Conservation (phyloP, 2,329 filamentous ascomycete genomes). For the Blastomyces percursus region DNA sequence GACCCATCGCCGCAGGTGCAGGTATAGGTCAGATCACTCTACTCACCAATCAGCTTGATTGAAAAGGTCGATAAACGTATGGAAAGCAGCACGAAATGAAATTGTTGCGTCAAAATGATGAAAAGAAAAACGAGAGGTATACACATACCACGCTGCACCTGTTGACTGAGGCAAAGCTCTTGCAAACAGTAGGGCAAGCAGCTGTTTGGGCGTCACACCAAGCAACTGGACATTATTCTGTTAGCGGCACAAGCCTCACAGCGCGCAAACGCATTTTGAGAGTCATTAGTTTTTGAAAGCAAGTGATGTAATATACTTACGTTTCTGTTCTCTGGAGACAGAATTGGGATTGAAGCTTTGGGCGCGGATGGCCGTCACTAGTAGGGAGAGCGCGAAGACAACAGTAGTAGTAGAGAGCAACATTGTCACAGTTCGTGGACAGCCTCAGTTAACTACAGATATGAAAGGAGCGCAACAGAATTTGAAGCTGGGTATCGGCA, state of each 20-base stretch:
- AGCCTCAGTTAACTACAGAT: no score
- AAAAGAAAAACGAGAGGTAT: not conserved
- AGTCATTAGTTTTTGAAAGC: not conserved
- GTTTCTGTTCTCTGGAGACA: constrained; percentile 28
- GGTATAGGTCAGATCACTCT: constrained; percentile 43
- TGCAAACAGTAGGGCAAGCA: constrained; percentile 51
- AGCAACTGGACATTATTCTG: constrained; percentile 25
- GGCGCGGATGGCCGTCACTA: constrained; percentile 37
- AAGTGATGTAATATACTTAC: constrained; percentile 14
- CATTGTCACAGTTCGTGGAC: constrained; percentile 17
- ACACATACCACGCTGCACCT: constrained; percentile 46
- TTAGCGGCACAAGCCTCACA: constrained; percentile 10
- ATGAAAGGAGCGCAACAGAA: not conserved
- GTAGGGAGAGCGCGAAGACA: constrained; percentile 37
- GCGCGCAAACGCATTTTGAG: not conserved
- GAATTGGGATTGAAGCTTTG: constrained; percentile 31
- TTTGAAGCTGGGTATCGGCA: not conserved
- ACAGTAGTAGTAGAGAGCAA: constrained; percentile 32
- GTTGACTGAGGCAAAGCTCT: constrained; percentile 40
- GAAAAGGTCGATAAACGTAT: not conserved
- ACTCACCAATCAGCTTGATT: constrained; percentile 13
- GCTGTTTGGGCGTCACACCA: constrained; percentile 52
- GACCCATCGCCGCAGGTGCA: constrained; percentile 50
- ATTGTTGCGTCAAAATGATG: not conserved
- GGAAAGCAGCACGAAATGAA: not conserved